Percentiles rank a stretch among this genome's conserved stretches.
phyloP scores from a whole-genome alignment of 2,329 filamentous ascomycete genomes.

The Diaporthe sp. region DNA sequence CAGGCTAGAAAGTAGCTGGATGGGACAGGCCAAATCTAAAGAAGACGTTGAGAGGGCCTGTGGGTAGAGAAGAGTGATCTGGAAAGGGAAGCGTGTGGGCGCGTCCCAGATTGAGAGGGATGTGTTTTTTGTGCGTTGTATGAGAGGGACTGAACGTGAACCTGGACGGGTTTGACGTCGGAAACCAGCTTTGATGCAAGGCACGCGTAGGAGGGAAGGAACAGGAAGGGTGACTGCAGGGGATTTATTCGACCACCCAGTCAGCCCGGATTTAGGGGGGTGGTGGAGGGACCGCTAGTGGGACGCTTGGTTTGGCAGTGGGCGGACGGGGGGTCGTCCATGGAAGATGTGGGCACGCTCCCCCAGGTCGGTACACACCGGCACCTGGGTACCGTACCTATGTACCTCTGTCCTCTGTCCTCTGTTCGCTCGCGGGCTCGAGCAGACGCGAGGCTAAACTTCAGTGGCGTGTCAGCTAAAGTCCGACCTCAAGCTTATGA shows the following conservation, averaged over 20 bases:
- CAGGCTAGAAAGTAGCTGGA: too few species aligned
- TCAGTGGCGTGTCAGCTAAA: slow-evolving; percentile 26
- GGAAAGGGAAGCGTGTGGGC: not conserved
- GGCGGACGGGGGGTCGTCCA: not conserved
- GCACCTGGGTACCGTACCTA: not conserved
- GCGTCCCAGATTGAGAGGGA: slow-evolving; percentile 1
- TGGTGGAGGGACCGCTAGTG: not conserved
- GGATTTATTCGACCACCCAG: slow-evolving; percentile 30
- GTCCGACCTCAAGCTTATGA: slow-evolving; percentile 30
- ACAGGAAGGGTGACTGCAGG: slow-evolving; percentile 18
- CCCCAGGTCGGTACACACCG: slow-evolving; percentile 8
- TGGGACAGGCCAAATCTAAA: not conserved
- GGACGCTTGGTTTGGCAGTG: slow-evolving; percentile 23
- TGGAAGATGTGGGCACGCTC: slow-evolving; percentile 7
- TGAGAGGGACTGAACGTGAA: not conserved
- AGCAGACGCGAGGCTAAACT: not conserved
- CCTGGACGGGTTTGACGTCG: slow-evolving; percentile 18
- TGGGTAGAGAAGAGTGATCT: not conserved
- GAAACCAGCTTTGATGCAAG: slow-evolving; percentile 16
- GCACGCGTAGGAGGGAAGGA: slow-evolving; percentile 27
- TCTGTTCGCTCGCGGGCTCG: not conserved
- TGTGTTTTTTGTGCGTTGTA: slow-evolving; percentile 19
- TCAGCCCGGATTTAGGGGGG: slow-evolving; percentile 23
- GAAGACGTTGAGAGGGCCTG: not conserved
- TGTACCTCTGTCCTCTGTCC: not conserved